Evolutionary conservation across 208 protist species (phyloP).

Genomic region (Entamoeba histolytica): DNA sequence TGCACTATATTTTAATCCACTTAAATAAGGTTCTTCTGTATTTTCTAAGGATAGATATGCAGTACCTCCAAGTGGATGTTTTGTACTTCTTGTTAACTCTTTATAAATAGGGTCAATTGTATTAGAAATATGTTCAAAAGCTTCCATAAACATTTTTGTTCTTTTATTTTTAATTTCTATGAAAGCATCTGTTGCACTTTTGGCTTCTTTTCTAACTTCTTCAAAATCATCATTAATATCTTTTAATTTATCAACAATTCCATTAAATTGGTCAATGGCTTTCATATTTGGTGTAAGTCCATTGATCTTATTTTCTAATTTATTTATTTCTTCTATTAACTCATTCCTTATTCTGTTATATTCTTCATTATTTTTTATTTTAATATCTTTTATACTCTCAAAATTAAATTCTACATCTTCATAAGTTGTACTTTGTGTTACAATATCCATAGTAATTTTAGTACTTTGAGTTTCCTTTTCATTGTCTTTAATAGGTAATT

Average conservation of each 20-base stretch:
- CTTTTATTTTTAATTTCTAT: not conserved
- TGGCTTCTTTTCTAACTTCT: not conserved
- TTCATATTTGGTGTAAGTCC: not conserved
- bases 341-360: not conserved
- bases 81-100: constrained; percentile 53
- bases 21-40: constrained; percentile 69
- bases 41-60: constrained; percentile 73
- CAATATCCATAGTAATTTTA: not conserved
- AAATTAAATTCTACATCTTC: not conserved
- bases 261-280: not conserved
- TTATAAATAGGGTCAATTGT: constrained; percentile 72
- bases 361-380: not conserved
- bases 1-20: constrained; percentile 73
- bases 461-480: not conserved
- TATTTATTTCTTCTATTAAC: not conserved
- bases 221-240: not conserved
- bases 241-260: not conserved
- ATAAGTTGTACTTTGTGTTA: not conserved
- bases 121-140: constrained; percentile 60
- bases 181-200: not conserved
- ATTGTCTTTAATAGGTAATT: not conserved
- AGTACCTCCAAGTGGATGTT: constrained; percentile 50
- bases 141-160: constrained; percentile 59
- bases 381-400: not conserved
- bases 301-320: not conserved